These are phyloP conservation scores for Xylaria scruposa DNA, from an alignment of 495 filamentous ascomycete genomes.

Conservation along the genomic window DNA sequence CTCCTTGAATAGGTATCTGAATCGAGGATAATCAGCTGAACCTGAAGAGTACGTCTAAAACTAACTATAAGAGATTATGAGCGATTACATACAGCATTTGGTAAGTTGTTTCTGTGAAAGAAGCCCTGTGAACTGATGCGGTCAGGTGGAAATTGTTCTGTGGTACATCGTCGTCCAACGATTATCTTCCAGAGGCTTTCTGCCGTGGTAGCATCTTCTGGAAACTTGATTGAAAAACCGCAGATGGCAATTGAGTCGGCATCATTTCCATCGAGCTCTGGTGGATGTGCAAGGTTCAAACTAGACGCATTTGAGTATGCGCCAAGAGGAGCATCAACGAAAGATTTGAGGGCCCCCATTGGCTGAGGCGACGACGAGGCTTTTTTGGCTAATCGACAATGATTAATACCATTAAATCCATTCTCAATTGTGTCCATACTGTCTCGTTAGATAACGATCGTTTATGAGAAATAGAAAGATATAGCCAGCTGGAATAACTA, in stretches of 20 bases:
- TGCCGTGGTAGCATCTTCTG: constrained; percentile 46
- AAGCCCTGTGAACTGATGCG: constrained; percentile 52
- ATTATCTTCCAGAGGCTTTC: constrained; percentile 43
- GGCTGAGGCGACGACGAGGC: background rate
- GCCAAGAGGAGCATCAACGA: background rate
- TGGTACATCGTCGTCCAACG: constrained; percentile 41
- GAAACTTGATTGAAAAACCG: constrained; percentile 36
- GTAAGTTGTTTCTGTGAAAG: constrained; percentile 37
- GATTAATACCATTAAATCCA: background rate
- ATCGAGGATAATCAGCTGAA: background rate
- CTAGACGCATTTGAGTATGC: background rate
- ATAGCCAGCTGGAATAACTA: background rate
- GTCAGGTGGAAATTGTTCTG: constrained; percentile 42
- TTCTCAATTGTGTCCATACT: background rate
- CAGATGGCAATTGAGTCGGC: constrained; percentile 29
- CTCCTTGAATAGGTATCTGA: constrained; percentile 29
- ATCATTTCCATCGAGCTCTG: constrained; percentile 22
- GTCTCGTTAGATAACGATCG: background rate
- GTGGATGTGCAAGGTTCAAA: background rate
- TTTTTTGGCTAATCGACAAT: background rate
- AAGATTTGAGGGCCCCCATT: background rate
- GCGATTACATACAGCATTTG: constrained; percentile 22
- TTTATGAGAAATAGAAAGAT: background rate
- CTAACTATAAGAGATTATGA: background rate
- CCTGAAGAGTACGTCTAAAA: background rate